Evolutionary conservation across 805 yeast species (phyloP), one percentile per base, ranked within the genome.

Genomic region (Teunomyces funiuensis): DNA sequence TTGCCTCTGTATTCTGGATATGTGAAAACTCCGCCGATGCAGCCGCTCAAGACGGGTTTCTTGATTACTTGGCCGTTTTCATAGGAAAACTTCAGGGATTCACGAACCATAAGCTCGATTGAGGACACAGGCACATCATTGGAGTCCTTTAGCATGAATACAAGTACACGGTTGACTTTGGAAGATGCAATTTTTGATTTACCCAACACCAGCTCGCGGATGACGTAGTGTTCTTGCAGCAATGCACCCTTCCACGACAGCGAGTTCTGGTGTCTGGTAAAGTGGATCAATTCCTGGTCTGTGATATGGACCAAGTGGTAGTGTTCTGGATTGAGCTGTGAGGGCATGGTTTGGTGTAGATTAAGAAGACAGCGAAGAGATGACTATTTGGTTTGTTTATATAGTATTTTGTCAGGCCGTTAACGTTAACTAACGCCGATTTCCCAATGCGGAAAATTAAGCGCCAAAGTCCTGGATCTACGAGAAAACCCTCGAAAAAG

Each of bases 11-110:
- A 47, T 30, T 60, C 63, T 4, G 63, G 63, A 37, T 60, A 61
- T 3, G 73, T 67, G 52, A 50, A 70, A 2, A 71, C 76, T 2
- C 69, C 72, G 11, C 75, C 74, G 28, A 71, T 57, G 39, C 72
- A 65, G 1, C 71, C 76, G 39, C 65, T 46, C 15, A 49, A 45
- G 13, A 65, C 50, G 3, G 46, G 45, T 9, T 47, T 39, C 23
- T 51, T 43, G 4, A 37, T 43, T 3, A 57, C 61, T 20, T 46
- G 34, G 6, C 49, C 51, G 6, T 40, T 44, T 2, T 42, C 43
- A 10, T 44, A 46, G 10, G 42, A 47, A 37, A 60, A 60, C 28
- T 55, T 52, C 57, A 60, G 55, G 3, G 67, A 43, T 22, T 54
- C 50, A 36, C 76, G 49, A 16, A 69, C 50, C 17, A 64, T 41